Base-by-base conservation (phyloP, 2,329 filamentous ascomycete species). In the Colletotrichum tanaceti region DNA sequence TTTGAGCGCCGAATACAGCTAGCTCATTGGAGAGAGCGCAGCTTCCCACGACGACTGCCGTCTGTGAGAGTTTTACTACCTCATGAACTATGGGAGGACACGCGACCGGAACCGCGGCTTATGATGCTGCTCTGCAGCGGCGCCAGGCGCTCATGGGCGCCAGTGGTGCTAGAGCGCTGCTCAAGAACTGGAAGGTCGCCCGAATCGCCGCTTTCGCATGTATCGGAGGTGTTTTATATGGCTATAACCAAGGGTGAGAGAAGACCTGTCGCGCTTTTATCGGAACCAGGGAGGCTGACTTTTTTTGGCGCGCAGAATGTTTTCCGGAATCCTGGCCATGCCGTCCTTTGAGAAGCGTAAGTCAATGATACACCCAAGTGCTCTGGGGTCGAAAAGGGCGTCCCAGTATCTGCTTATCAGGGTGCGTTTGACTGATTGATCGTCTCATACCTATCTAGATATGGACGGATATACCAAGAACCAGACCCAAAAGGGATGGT, bases 241-340 rank as follows among this genome's bases (percentile, higher is more conserved):
- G 91, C 22, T 93, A 93, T 79, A 93, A 93, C 75, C 70, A 71
- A 57, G 67, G 52, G 35, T 22, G 5, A 4, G n/a, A 79, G 10
- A 14, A 79, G 10, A 14, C 28, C 13, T 16, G 5, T 24, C 5
- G 5, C 18, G 16, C 28, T 54, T 5, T 5, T 7, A 4, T 18
- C 20, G 11, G 1, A 24, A 18, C 6, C 32, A 39, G 7, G 10
- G 4, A 41, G n/a, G 7, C 28, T 41, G 6, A 60, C 6, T 13
- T 5, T 7, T 13, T 5, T 7, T 11, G 32, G 39, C 35, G 24
- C 13, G n/a, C 35, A 16, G 91, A 72, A 90, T 93, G 79, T 92
- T 93, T 79, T 88, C 87, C n/a, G 91, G 91, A 28, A 87, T 94
- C 9, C 76, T 89, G 10, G 82, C 83, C 18, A 89, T 89, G 86